These are phyloP conservation scores for Blastobotrys peoriensis DNA, from an alignment of 805 yeast genomes.

Conservation along the genomic window DNA sequence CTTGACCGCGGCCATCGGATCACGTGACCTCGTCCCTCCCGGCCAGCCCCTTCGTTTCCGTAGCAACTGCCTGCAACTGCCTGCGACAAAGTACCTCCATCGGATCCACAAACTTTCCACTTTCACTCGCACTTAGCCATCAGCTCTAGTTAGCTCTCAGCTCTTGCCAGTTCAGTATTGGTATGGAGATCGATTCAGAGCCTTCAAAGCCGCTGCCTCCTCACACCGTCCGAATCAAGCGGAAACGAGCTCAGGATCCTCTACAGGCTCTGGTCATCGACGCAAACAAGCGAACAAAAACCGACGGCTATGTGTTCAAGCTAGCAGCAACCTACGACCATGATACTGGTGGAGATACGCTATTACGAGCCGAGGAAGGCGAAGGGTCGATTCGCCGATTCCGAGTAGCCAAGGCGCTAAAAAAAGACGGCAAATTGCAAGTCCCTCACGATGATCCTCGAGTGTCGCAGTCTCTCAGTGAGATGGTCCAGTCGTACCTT, in stretches of 20 bases:
- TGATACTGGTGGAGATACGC: conserved; percentile 9
- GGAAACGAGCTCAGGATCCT: conserved; percentile 84
- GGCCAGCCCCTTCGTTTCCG: too few species aligned
- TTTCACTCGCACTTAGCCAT: too few species aligned
- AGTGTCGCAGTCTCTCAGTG: conserved; percentile 59
- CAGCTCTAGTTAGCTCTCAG: too few species aligned
- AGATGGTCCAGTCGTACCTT: conserved; percentile 64
- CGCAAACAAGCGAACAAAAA: conserved; percentile 1
- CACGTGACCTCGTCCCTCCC: too few species aligned
- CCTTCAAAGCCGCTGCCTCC: conserved; percentile 35
- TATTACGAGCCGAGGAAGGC: conserved; percentile 1
- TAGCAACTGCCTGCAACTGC: too few species aligned
- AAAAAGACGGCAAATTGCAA: conserved; percentile 19
- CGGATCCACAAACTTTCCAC: too few species aligned
- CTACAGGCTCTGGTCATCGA: conserved; percentile 56
- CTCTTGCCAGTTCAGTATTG: too few species aligned
- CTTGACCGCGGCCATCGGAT: too few species aligned
- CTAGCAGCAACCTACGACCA: conserved; percentile 26
- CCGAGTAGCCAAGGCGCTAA: conserved; percentile 5
- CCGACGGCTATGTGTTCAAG: conserved; percentile 20
- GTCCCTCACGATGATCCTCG: conserved; percentile 25
- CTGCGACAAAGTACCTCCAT: too few species aligned
- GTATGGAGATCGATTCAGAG: conserved; percentile 4
- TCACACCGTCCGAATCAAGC: conserved; percentile 70
- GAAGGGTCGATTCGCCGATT: conserved; percentile 9